Conservation (phyloP, 352 stramenopile species). For the Phytophthora aleatoria region DNA sequence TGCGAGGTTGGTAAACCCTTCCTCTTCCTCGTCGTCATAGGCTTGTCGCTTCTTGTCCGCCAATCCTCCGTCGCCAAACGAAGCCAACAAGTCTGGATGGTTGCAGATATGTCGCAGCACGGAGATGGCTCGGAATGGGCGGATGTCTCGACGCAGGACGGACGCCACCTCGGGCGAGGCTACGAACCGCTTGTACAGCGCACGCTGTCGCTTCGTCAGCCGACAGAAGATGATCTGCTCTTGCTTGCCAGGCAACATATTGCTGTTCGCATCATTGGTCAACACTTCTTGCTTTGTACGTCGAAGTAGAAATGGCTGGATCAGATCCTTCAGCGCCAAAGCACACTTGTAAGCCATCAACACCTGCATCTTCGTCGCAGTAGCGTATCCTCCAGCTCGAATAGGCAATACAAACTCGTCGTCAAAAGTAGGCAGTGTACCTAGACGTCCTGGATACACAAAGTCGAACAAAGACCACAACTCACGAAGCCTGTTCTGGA, state of each 20-base stretch:
- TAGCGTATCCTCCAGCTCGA: slow-evolving; percentile 92
- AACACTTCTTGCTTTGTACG: slow-evolving; percentile 95
- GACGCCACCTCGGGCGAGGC: slow-evolving; percentile 91
- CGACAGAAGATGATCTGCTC: slow-evolving; percentile 98
- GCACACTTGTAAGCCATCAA: slow-evolving; percentile 62
- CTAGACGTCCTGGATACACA: slow-evolving; percentile 93
- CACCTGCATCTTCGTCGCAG: slow-evolving; percentile 94
- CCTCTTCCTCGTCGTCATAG: slow-evolving; percentile 34
- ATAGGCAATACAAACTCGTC: slow-evolving; percentile 98
- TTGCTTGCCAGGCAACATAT: slow-evolving; percentile 95
- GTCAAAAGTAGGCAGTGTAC: slow-evolving; percentile 97
- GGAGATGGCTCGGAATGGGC: slow-evolving; percentile 92
- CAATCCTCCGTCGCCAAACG: slow-evolving; percentile 49
- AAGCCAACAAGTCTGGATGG: slow-evolving; percentile 94
- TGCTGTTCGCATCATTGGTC: slow-evolving; percentile 36
- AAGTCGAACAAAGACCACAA: slow-evolving; percentile 99
- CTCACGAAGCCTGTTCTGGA: slow-evolving; percentile 96
- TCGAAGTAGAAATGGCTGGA: slow-evolving; percentile 96
- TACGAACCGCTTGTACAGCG: slow-evolving; percentile 93
- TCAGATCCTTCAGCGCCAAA: slow-evolving; percentile 71
- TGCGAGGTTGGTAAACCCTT: slow-evolving; percentile 16
- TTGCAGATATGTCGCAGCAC: slow-evolving; percentile 99
- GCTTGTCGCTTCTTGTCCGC: slow-evolving; percentile 34
- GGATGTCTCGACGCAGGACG: slow-evolving; percentile 84
- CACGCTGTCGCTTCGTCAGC: slow-evolving; percentile 88